These are phyloP conservation scores for Ochromonas danica DNA, from an alignment of 108 stramenopile genomes.

Conservation along the genomic window DNA sequence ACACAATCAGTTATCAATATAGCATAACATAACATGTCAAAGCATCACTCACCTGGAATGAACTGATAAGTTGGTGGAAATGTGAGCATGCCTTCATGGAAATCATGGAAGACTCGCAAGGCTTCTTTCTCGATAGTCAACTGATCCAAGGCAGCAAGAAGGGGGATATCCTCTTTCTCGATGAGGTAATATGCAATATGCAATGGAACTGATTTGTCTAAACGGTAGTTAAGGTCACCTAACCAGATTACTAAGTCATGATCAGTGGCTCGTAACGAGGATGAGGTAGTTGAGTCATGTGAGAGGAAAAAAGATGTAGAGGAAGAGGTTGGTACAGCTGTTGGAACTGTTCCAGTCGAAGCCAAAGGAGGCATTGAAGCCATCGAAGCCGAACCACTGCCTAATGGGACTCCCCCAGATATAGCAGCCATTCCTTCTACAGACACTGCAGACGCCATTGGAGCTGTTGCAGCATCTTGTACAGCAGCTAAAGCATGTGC, in stretches of 20 bases:
- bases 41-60: no score
- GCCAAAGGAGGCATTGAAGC: background rate
- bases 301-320: background rate
- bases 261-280: background rate
- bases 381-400: background rate
- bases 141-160: background rate
- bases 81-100: constrained; percentile 20
- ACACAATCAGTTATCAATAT: no score
- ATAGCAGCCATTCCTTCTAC: background rate
- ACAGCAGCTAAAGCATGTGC: background rate
- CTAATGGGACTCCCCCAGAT: background rate
- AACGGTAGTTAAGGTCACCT: constrained; percentile 37
- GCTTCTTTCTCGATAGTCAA: background rate
- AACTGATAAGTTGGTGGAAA: constrained; percentile 32
- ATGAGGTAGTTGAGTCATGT: no score
- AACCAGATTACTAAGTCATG: constrained; percentile 33
- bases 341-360: background rate
- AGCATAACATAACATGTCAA: no score
- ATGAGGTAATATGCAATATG: constrained; percentile 10
- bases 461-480: background rate
- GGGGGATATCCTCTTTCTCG: background rate
- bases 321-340: background rate
- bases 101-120: background rate
- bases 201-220: background rate
- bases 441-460: background rate